Percentiles rank a stretch among this genome's conserved stretches.
These are phyloP conservation scores for Pleurotus citrinopileatus DNA, from an alignment of 768 basidiomycete genomes.

Conservation along the genomic window DNA sequence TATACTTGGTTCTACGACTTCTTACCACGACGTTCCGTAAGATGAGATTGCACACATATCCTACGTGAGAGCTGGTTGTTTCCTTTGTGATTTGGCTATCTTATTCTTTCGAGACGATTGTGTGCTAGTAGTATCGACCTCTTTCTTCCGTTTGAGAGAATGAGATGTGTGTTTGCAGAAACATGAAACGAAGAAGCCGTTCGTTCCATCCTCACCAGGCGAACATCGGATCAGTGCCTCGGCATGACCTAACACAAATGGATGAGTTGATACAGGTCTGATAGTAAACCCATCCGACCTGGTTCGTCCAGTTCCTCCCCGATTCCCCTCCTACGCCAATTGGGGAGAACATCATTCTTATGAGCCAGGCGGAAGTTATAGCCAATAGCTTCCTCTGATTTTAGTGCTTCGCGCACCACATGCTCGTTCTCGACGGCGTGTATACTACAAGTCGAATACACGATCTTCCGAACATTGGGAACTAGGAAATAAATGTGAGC, in stretches of 20 bases:
- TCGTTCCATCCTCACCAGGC: constrained; percentile 83
- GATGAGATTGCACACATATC: too few species aligned
- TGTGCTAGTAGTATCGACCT: constrained; percentile 18
- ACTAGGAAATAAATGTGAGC: constrained; percentile 42
- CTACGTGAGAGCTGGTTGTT: too few species aligned
- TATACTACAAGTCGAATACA: constrained; percentile 97
- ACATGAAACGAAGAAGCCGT: constrained; percentile 98
- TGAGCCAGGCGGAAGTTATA: constrained; percentile 66
- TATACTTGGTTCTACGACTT: neutral
- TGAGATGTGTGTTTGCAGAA: constrained; percentile 47
- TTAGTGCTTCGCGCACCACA: constrained; percentile 75
- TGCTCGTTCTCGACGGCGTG: constrained; percentile 91
- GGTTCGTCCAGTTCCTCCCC: constrained; percentile 56
- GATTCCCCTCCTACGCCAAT: constrained; percentile 81
- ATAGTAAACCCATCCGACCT: constrained; percentile 31
- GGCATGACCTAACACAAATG: constrained; percentile 43
- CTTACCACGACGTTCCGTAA: neutral
- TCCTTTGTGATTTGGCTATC: constrained; percentile 19
- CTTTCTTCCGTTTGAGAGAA: constrained; percentile 19
- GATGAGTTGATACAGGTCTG: neutral
- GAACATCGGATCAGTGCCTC: constrained; percentile 67
- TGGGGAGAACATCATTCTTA: constrained; percentile 63
- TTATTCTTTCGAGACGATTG: constrained; percentile 17
- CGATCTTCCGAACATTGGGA: constrained; percentile 73
- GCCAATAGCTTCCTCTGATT: constrained; percentile 60